phyloP scores from a whole-genome alignment of 371 early-diverging fungal genomes.

The Syncephalastrum contaminatum region DNA sequence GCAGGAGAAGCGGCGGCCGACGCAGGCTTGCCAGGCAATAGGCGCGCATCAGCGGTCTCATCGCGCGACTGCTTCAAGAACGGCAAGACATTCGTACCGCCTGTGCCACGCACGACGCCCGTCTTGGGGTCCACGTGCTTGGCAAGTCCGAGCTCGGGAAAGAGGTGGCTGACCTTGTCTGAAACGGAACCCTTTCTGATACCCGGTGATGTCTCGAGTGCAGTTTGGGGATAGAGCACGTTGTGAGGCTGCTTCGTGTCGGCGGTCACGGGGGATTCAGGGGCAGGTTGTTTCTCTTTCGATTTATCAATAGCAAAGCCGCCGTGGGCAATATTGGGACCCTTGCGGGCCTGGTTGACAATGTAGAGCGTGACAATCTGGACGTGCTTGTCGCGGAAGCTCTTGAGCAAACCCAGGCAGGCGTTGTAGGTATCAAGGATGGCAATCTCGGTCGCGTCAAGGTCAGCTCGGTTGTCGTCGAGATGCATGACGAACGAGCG shows the following conservation, averaged over 20 bases:
- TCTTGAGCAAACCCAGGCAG: constrained; percentile 76
- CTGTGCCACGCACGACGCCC: constrained; percentile 83
- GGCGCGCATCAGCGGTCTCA: constrained; percentile 50
- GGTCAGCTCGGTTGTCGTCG: constrained; percentile 18
- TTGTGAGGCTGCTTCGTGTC: constrained; percentile 20
- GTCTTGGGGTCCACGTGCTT: constrained; percentile 51
- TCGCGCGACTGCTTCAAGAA: constrained; percentile 75
- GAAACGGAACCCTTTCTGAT: constrained; percentile 30
- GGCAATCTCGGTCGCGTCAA: constrained; percentile 20
- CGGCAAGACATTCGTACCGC: constrained; percentile 94
- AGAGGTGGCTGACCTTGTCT: constrained; percentile 33
- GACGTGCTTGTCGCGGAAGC: constrained; percentile 90
- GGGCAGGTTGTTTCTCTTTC: constrained; percentile 21
- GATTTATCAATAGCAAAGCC: constrained; percentile 48
- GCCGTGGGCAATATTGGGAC: constrained; percentile 64
- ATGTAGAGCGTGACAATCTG: constrained; percentile 92
- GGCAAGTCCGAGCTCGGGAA: constrained; percentile 58
- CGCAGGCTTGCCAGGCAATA: too few species aligned
- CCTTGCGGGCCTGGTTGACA: constrained; percentile 82
- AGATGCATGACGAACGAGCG: constrained; percentile 54
- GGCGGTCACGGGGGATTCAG: constrained; percentile 5
- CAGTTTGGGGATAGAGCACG: constrained; percentile 55
- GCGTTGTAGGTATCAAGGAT: constrained; percentile 69
- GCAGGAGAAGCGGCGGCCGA: too few species aligned
- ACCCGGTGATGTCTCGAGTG: constrained; percentile 41